phyloP scores from a whole-genome alignment of 2,329 filamentous ascomycete genomes.

The Sodiomyces alkalinus region DNA sequence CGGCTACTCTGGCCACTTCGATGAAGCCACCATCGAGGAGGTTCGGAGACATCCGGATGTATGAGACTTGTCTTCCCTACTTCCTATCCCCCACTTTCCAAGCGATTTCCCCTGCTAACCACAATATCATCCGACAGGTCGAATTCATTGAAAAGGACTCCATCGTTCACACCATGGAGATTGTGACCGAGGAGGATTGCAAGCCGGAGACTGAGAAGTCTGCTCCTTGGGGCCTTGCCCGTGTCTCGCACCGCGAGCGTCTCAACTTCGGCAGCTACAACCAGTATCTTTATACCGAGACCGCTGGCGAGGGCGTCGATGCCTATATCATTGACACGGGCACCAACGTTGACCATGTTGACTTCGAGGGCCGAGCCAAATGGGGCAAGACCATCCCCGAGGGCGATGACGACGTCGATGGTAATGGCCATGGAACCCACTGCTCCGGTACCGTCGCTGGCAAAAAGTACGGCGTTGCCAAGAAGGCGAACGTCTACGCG shows the following conservation, averaged over 20 bases:
- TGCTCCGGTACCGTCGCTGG: conserved; percentile 96
- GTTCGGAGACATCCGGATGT: conserved; percentile 94
- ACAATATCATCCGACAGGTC: conserved; percentile 42
- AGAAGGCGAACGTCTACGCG: conserved; percentile 93
- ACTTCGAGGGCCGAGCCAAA: conserved; percentile 88
- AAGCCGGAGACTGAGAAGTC: conserved; percentile 64
- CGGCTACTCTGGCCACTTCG: conserved; percentile 93
- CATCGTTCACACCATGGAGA: conserved; percentile 66
- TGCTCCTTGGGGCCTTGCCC: conserved; percentile 96
- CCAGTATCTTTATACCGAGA: conserved; percentile 86
- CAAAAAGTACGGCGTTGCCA: conserved; percentile 98
- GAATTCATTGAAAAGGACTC: conserved; percentile 94
- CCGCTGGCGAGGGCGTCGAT: conserved; percentile 93
- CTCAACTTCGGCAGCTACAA: conserved; percentile 89
- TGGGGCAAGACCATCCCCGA: conserved; percentile 95
- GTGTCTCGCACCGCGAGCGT: conserved; percentile 85
- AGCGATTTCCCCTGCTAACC: conserved; percentile 5
- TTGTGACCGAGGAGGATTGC: conserved; percentile 28
- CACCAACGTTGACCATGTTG: conserved; percentile 84
- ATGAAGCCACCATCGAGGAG: conserved; percentile 82
- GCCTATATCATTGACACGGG: conserved; percentile 98
- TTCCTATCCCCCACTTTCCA: conserved; percentile 13
- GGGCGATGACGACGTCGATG: conserved; percentile 76
- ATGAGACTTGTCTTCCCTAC: too few species aligned
- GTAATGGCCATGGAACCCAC: conserved; percentile 88